phyloP scores from a whole-genome alignment of 1,284 basidiomycete species.

The Microstroma glucosiphilum region DNA sequence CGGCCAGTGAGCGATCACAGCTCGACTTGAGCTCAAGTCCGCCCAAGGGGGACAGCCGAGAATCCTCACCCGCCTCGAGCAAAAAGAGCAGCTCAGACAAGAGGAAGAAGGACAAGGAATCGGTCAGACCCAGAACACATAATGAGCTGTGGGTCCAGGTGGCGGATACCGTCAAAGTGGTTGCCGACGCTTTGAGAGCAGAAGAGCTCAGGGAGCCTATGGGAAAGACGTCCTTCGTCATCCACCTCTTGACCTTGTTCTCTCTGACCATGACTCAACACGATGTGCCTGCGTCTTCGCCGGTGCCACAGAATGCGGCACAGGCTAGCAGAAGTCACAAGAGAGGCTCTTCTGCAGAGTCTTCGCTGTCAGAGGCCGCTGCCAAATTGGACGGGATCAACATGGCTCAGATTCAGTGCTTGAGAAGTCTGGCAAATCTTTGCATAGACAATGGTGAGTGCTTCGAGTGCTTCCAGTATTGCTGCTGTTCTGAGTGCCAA shows the following conservation, averaged over 20 bases:
- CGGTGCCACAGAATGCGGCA: not conserved
- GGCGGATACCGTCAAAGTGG: not conserved
- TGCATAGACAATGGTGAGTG: constrained; percentile 30
- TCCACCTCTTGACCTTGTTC: not conserved
- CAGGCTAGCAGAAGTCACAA: not conserved
- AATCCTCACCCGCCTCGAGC: not conserved
- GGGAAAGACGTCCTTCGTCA: not conserved
- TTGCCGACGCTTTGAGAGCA: not conserved
- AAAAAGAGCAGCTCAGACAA: not conserved
- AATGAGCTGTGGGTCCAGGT: constrained; percentile 4
- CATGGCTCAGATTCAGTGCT: constrained; percentile 28
- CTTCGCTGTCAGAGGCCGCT: not conserved
- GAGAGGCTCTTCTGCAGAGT: not conserved
- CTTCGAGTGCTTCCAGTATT: too few species aligned
- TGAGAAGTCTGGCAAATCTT: constrained; percentile 36
- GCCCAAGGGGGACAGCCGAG: not conserved
- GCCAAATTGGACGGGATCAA: not conserved
- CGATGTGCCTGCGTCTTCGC: not conserved
- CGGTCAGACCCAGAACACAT: not conserved
- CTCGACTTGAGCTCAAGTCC: not conserved
- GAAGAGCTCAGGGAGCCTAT: not conserved
- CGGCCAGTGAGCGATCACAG: not conserved
- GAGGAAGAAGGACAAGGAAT: not conserved
- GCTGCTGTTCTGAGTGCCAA: too few species aligned
- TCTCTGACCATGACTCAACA: constrained; percentile 3